Evolutionary conservation across 176 grass and related monocot species (phyloP).

Genomic region (Eremochloa ophiuroides): DNA sequence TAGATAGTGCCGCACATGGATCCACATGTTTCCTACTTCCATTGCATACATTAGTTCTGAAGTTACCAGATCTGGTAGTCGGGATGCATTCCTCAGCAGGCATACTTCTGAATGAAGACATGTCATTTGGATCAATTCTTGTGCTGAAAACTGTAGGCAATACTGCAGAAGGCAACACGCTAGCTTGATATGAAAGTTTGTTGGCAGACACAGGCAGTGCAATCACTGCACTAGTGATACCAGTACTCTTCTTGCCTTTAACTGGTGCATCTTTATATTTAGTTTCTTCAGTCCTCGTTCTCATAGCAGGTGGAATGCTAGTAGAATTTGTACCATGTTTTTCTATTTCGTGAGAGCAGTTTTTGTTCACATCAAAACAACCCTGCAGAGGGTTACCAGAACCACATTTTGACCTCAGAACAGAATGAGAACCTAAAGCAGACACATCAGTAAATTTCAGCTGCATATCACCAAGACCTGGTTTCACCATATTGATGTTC

Average conservation of each 20-base stretch:
- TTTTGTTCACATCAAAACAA: conserved; percentile 10
- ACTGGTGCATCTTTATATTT: not conserved
- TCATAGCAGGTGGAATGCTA: conserved; percentile 12
- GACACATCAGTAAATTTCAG: conserved; percentile 1
- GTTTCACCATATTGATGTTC: conserved; percentile 13
- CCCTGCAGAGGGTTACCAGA: conserved; percentile 4
- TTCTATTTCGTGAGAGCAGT: conserved; percentile 19
- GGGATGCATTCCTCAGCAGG: conserved; percentile 25
- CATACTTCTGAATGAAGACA: conserved; percentile 24
- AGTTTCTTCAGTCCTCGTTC: conserved; percentile 33
- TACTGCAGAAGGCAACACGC: conserved; percentile 23
- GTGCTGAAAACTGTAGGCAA: conserved; percentile 9
- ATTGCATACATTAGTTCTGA: conserved; percentile 21
- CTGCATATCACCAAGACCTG: conserved; percentile 21
- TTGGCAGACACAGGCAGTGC: not conserved
- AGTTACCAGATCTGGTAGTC: conserved; percentile 24
- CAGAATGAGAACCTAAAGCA: conserved; percentile 29
- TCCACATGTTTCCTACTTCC: conserved; percentile 22
- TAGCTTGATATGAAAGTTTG: conserved; percentile 25
- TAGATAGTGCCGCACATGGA: conserved; percentile 25
- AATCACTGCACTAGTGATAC: conserved; percentile 3
- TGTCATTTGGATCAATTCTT: conserved; percentile 3
- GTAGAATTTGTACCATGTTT: conserved; percentile 2
- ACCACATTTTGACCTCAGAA: conserved; percentile 22
- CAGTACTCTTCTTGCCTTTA: conserved; percentile 28